Conservation (phyloP, 2,329 filamentous ascomycete species). For the Pyrenophora teres region DNA sequence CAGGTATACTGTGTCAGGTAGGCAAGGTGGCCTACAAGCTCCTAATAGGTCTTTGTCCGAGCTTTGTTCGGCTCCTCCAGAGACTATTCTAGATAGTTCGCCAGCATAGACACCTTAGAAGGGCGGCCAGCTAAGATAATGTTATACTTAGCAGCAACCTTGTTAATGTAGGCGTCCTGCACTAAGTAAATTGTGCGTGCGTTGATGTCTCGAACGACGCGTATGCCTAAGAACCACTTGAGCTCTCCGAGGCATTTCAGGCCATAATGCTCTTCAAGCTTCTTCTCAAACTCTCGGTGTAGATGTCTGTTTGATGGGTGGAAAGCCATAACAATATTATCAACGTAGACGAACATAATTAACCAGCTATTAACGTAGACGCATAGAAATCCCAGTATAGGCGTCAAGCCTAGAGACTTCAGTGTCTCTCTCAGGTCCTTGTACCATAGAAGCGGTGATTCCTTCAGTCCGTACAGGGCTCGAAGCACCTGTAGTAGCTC, state of each 20-base stretch:
- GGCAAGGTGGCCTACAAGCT: constrained; percentile 21
- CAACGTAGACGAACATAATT: constrained; percentile 18
- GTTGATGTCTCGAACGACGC: too few species aligned
- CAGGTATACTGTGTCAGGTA: constrained; percentile 16
- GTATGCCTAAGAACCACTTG: too few species aligned
- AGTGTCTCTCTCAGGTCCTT: constrained; percentile 16
- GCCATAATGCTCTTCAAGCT: too few species aligned
- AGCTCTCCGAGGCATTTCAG: too few species aligned
- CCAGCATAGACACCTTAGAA: background rate
- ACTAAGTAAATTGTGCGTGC: too few species aligned
- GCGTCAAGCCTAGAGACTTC: constrained; percentile 11
- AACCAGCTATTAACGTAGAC: constrained; percentile 12
- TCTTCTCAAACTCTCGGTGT: background rate
- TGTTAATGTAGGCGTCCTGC: too few species aligned
- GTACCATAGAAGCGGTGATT: constrained; percentile 19
- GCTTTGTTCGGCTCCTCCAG: background rate
- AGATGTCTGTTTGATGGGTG: background rate
- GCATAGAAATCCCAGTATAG: constrained; percentile 14
- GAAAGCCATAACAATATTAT: constrained; percentile 12
- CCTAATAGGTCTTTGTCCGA: constrained; percentile 17
- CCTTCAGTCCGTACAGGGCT: constrained; percentile 30
- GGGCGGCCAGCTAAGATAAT: too few species aligned
- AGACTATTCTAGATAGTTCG: background rate
- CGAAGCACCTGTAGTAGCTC: constrained; percentile 12
- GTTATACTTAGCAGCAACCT: too few species aligned